Conservation (phyloP, 2,329 filamentous ascomycete species). For the Trichophyton schoenleinii region DNA sequence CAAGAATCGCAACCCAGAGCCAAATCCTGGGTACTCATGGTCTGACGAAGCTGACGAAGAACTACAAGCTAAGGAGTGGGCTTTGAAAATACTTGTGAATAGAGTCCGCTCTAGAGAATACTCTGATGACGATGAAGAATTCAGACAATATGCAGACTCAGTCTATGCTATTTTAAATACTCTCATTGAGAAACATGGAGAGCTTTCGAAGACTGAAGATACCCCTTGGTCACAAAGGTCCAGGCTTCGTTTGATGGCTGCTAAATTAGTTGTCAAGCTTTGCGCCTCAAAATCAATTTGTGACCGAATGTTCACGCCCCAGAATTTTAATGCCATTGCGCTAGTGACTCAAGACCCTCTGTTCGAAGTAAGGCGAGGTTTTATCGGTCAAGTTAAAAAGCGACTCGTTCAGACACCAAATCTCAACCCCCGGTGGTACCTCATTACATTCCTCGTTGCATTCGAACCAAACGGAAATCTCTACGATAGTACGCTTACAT, state of each 20-base stretch:
- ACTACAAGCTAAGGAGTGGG: conserved; percentile 68
- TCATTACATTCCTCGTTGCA: conserved; percentile 77
- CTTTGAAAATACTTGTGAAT: conserved; percentile 77
- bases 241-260: conserved; percentile 68
- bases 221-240: conserved; percentile 69
- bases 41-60: conserved; percentile 65
- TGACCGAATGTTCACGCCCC: conserved; percentile 59
- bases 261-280: conserved; percentile 70
- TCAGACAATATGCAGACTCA: conserved; percentile 45
- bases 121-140: conserved; percentile 29
- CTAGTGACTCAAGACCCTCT: conserved; percentile 68
- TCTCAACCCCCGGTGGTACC: conserved; percentile 75
- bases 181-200: conserved; percentile 62
- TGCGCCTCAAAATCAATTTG: conserved; percentile 59
- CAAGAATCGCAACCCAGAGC: conserved; percentile 43
- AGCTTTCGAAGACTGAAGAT: conserved; percentile 60
- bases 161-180: conserved; percentile 70
- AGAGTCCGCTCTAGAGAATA: conserved; percentile 57
- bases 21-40: conserved; percentile 51
- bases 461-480: conserved; percentile 72
- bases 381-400: conserved; percentile 79
- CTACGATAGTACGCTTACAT: conserved; percentile 65
- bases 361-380: conserved; percentile 60
- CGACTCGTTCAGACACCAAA: conserved; percentile 42
- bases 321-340: conserved; percentile 69